Evolutionary conservation across 371 early-diverging fungal species (phyloP), one percentile per base, ranked within the genome.

Genomic region (Dinochytrium kinnereticum): DNA sequence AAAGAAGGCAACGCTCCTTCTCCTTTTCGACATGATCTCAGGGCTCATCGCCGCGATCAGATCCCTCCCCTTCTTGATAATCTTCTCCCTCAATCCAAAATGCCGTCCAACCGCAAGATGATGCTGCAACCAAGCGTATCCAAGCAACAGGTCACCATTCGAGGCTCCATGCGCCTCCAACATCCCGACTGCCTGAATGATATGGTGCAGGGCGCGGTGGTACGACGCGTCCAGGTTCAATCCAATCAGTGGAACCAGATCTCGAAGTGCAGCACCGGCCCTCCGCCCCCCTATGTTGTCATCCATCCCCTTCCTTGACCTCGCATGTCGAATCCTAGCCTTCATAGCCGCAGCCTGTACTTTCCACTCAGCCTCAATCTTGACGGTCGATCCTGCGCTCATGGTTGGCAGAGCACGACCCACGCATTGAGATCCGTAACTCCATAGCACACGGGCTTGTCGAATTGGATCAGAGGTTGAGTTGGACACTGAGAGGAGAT

Each of bases 21-120:
- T 66, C n/a, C 49, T 40, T 44, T 40, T 66, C 19, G 17, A 19
- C 66, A 66, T 49, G 13, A 40, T 21, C 66, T 66, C 44, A 36
- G 39, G 39, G 26, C 44, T 66, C 66, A 66, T 40, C 28, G 44
- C 49, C 2, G 44, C 39, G n/a, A 66, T 24, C 66, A 66, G 28
- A 38, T 40, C 39, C 49, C 66, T 66, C n/a, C 66, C 66, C 44
- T 66, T 66, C 66, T 66, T 66, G 28, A 66, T 66, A 40, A 66
- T 66, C 66, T n/a, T 36, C 39, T 66, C 66, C n/a, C 66, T 38
- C 17, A 49, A 26, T 28, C 66, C 49, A 66, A 66, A 40, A 40
- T 66, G 49, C 66, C 66, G n/a, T 2, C 66, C 66, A 2, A 66
- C 49, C 2, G 44, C 39, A 5, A 66, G 30, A 66, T 66, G 66